Evolutionary conservation across 164 flowering plant genomes (phyloP).

Genomic region (Saururus chinensis): DNA sequence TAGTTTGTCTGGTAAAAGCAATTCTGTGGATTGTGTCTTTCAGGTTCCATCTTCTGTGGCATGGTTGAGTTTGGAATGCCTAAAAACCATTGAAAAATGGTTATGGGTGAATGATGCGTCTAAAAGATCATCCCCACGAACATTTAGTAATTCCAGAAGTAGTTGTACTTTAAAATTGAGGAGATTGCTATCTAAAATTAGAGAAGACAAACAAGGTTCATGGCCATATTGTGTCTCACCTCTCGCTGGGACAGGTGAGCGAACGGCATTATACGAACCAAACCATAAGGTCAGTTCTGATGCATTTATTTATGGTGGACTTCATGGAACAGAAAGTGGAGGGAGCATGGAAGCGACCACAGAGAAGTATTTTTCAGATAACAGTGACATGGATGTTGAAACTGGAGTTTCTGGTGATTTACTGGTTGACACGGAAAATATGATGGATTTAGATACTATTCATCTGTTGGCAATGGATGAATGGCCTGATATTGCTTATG

Average conservation of each 20-base stretch:
- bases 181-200: constrained; percentile 39
- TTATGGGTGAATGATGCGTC: constrained; percentile 38
- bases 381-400: constrained; percentile 17
- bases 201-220: constrained; percentile 32
- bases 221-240: constrained; percentile 11
- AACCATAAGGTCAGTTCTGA: constrained; percentile 8
- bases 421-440: constrained; percentile 27
- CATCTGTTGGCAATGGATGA: constrained; percentile 42
- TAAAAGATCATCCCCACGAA: constrained; percentile 18
- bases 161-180: constrained; percentile 24
- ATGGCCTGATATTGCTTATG: constrained; percentile 75
- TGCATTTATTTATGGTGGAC: constrained; percentile 12
- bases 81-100: constrained; percentile 67
- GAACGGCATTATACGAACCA: constrained; percentile 20
- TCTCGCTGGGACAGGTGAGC: constrained; percentile 1
- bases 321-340: constrained; percentile 15
- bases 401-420: constrained; percentile 16
- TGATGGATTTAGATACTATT: constrained; percentile 28
- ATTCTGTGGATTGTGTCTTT: constrained; percentile 13
- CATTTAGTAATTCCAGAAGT: constrained; percentile 4
- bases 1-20: constrained; percentile 35
- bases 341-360: constrained; percentile 6
- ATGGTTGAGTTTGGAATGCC: constrained; percentile 52
- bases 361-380: constrained; percentile 7
- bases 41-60: constrained; percentile 37